A percentile compares a stretch with the other conserved stretches of the same genome.
These are phyloP conservation scores for Jatropha podagrica DNA, from an alignment of 441 rosid species.

Conservation along the genomic window DNA sequence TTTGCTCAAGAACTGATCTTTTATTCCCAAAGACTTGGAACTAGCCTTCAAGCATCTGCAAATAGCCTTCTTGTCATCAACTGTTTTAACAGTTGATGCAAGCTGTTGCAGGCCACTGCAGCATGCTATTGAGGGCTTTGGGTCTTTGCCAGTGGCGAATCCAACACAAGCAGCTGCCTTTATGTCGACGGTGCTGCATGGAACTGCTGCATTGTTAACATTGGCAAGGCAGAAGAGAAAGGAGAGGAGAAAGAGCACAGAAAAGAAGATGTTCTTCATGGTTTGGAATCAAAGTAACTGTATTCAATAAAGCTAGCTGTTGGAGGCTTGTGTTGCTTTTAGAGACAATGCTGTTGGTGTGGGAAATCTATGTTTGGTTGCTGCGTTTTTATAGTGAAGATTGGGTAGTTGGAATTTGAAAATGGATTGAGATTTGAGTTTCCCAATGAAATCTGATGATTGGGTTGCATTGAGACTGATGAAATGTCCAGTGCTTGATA, in stretches of 20 bases:
- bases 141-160: conserved; percentile 36
- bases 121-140: conserved; percentile 21
- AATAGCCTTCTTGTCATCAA: conserved; percentile 36
- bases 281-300: background rate
- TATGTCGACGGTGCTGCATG: conserved; percentile 26
- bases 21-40: conserved; percentile 27
- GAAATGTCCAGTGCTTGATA: background rate
- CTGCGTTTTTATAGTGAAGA: background rate
- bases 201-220: conserved; percentile 19
- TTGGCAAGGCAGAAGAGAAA: conserved; percentile 15
- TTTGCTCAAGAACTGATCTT: conserved; percentile 36
- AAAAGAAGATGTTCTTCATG: conserved; percentile 27
- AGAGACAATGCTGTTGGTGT: background rate
- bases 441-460: conserved; percentile 1
- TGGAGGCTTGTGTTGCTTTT: background rate
- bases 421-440: background rate
- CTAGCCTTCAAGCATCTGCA: conserved; percentile 40
- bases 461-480: background rate
- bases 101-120: conserved; percentile 35
- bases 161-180: conserved; percentile 31
- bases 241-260: conserved; percentile 14
- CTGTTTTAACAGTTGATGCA: conserved; percentile 24
- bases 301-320: background rate
- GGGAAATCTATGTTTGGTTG: background rate
- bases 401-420: too few species aligned